Evolutionary conservation across 495 filamentous ascomycete species (phyloP), one percentile per base, ranked within the genome.

Genomic region (Venustampulla echinocandica): DNA sequence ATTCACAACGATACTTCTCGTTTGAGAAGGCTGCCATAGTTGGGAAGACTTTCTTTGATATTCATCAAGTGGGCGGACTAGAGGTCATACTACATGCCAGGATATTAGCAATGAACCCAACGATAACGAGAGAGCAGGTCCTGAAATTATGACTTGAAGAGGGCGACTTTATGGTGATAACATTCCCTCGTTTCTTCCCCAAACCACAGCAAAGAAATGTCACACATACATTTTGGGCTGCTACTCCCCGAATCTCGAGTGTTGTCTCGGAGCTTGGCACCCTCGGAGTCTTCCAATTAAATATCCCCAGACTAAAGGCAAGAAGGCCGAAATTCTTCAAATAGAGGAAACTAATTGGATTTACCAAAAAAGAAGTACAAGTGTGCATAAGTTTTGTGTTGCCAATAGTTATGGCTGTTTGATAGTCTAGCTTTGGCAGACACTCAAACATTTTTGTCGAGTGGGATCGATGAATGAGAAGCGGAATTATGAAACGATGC

Each of bases 101-200:
- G 11, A 65, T 73, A 22, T 70, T 95, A 3, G 90, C 90, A 2
- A 73, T 76, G 19, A 75, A 90, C 53, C 68, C 77, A 0, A 67
- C 76, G 36, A 75, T 69, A 0, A 80, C 83, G 28, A 54, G 65
- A 47, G 68, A 73, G 13, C 90, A 94, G 62, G 88, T 98, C 9
- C 75, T 96, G 43, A 98, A 98, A 62, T 92, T 92, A 4, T 90
- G 95, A 62, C 77, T 90, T 17, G 92, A 96, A 61, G 92, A 90
- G 1, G 92, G 92, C 7, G 92, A 90, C 76, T 92, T 45, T 98
- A 98, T 64, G 81, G 85, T 43, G 63, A 71, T 3, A 78, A 85
- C 21, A 98, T 96, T 43, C 87, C 87, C 1, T 66, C 57, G 4
- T 92, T 87, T 54, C 69, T 96, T 7, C 67, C 67, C 25, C 71